Base-by-base conservation (phyloP, 148 eudicot genomes). In the Rhododendron williamsianum region DNA sequence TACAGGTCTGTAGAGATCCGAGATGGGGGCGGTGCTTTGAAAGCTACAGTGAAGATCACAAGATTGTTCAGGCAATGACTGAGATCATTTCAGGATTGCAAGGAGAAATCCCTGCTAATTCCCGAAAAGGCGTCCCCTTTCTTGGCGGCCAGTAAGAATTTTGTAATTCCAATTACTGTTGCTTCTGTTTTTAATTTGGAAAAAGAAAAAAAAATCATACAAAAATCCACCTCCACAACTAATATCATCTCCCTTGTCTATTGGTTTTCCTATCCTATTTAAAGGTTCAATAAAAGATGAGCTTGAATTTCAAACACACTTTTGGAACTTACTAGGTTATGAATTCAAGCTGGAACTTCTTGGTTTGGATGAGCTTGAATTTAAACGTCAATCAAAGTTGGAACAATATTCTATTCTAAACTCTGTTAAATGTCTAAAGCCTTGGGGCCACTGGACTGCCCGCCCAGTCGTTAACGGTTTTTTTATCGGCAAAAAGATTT, bases 21-120 rank as follows among this genome's bases (percentile, higher is more conserved):
- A 90, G 96, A 84, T 93, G 96, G 96, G 96, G 96, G 4, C 91
- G 94, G 87, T 93, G 96, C 36, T 93, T 86, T 25, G 96, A 93
- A 86, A 93, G 96, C 85, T 93, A 93, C 67, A 91, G 96, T 5
- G 96, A 93, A 89, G 96, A 93, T 84, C 93, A 92, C 12, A 92
- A 86, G 63, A 58, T 93, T 67, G 96, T 93, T 38, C 92, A 92
- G 84, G 83, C 82, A 85, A 93, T 93, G 96, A 93, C 96, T 43
- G 80, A 88, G 76, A 91, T 93, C 23, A 89, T 93, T 48, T 76
- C 91, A 30, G 96, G 96, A 71, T 87, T 92, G 58, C 96, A 93
- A 58, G 96, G 96, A 82, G 93, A 93, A 23, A 85, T 86, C 54
- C 94, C 91, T 8, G 23, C 73, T 33, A 71, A 87, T 74, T 89